Conservation (phyloP, 2,329 filamentous ascomycete species). For the Fusarium concolor region DNA sequence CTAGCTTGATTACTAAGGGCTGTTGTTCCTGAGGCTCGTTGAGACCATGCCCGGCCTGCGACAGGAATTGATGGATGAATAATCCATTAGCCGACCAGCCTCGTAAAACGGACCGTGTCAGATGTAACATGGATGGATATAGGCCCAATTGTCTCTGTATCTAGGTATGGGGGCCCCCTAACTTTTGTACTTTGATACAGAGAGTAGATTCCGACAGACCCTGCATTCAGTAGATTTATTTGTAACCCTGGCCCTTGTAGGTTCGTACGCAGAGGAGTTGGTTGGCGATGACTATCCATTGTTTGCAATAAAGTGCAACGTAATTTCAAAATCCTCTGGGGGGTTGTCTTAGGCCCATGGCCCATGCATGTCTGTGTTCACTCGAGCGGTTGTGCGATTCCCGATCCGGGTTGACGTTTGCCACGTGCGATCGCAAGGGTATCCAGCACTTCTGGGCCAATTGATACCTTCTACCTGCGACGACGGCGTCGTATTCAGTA, state of each 20-base stretch:
- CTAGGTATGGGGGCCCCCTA: neutral
- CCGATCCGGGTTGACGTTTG: neutral
- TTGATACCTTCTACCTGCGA: neutral
- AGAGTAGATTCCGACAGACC: neutral
- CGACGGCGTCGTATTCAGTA: neutral
- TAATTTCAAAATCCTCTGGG: neutral
- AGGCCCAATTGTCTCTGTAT: neutral
- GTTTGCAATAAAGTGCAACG: neutral
- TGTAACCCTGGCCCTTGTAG: neutral
- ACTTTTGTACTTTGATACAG: neutral
- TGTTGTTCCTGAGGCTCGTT: too few species aligned
- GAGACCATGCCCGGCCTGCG: too few species aligned
- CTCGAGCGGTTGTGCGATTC: neutral
- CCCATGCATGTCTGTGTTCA: neutral
- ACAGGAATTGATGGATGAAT: neutral
- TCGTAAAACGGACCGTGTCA: neutral
- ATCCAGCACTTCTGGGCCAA: neutral
- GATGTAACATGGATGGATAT: neutral
- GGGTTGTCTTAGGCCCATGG: neutral
- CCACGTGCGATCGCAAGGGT: neutral
- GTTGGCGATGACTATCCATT: neutral
- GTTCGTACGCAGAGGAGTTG: neutral
- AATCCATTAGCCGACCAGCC: neutral
- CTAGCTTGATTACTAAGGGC: too few species aligned
- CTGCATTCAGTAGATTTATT: neutral